Evolutionary conservation across 2,329 filamentous ascomycete species (phyloP).

Genomic region (Aspergillus ochraceoroseus): DNA sequence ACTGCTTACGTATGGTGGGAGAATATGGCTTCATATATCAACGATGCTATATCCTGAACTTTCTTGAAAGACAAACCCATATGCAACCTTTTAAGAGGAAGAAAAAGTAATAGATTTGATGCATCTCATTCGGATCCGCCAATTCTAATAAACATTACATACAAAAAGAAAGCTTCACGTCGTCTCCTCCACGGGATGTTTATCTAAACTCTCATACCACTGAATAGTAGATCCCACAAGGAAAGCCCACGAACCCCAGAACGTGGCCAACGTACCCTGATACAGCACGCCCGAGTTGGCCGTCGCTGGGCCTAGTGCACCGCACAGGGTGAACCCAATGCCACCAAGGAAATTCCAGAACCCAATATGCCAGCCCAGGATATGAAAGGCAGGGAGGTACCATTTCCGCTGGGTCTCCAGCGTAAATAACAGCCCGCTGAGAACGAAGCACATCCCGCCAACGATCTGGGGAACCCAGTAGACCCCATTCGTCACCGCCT

Average conservation of each 20-base stretch:
- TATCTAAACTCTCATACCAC: conserved; percentile 49
- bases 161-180: too few species aligned
- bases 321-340: conserved; percentile 59
- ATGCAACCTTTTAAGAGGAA: too few species aligned
- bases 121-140: too few species aligned
- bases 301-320: conserved; percentile 51
- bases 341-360: conserved; percentile 62
- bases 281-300: conserved; percentile 44
- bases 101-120: too few species aligned
- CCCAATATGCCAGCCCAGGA: conserved; percentile 64
- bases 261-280: conserved; percentile 47
- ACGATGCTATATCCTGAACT: too few species aligned
- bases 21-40: too few species aligned
- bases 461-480: conserved; percentile 62
- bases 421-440: conserved; percentile 58
- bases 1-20: too few species aligned
- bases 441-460: conserved; percentile 58
- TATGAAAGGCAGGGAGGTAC: conserved; percentile 54
- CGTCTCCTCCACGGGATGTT: conserved; percentile 42
- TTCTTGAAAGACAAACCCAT: too few species aligned
- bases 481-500: conserved; percentile 49
- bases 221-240: conserved; percentile 47
- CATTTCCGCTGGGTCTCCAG: conserved; percentile 61
- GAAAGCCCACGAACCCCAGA: conserved; percentile 42
- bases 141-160: too few species aligned